These are phyloP conservation scores for Trichoderma sp. DNA, from an alignment of 2,329 filamentous ascomycete genomes.

Conservation along the genomic window DNA sequence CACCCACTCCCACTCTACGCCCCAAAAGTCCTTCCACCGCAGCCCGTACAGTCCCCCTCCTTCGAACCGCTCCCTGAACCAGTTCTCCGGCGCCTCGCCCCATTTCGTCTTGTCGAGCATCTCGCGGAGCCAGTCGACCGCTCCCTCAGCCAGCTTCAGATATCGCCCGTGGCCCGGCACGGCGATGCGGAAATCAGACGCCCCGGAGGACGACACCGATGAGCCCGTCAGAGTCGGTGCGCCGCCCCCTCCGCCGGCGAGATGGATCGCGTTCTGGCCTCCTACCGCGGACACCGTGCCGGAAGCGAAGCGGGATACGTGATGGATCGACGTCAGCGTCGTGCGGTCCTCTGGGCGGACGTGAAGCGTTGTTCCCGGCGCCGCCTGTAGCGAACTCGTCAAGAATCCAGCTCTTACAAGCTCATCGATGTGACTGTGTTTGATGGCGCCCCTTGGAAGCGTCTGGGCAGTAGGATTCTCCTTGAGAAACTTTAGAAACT, in stretches of 20 bases:
- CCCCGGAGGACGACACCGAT: slow-evolving; percentile 30
- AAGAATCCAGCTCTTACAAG: slow-evolving; percentile 71
- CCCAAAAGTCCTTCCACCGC: slow-evolving; percentile 70
- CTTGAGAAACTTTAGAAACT: slow-evolving; percentile 57
- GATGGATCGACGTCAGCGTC: slow-evolving; percentile 63
- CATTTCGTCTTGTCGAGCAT: slow-evolving; percentile 63
- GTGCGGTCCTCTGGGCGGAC: slow-evolving; percentile 58
- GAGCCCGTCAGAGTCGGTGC: slow-evolving; percentile 38
- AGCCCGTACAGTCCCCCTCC: slow-evolving; percentile 55
- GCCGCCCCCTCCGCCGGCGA: slow-evolving; percentile 61
- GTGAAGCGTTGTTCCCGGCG: slow-evolving; percentile 46
- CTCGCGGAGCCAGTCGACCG: slow-evolving; percentile 63
- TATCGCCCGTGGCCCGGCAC: slow-evolving; percentile 69
- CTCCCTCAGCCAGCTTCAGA: slow-evolving; percentile 65
- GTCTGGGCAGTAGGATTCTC: slow-evolving; percentile 51
- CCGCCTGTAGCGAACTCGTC: slow-evolving; percentile 49
- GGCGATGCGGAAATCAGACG: slow-evolving; percentile 55
- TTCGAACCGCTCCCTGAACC: slow-evolving; percentile 71
- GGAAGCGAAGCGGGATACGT: slow-evolving; percentile 66
- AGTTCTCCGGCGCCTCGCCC: slow-evolving; percentile 64
- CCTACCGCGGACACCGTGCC: slow-evolving; percentile 72
- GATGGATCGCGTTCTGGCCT: slow-evolving; percentile 66
- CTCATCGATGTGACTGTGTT: slow-evolving; percentile 54
- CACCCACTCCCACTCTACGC: slow-evolving; percentile 72
- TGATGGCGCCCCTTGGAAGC: slow-evolving; percentile 42